Evolutionary conservation across 306 rosid species (phyloP).

Genomic region (Ceratonia siliqua): DNA sequence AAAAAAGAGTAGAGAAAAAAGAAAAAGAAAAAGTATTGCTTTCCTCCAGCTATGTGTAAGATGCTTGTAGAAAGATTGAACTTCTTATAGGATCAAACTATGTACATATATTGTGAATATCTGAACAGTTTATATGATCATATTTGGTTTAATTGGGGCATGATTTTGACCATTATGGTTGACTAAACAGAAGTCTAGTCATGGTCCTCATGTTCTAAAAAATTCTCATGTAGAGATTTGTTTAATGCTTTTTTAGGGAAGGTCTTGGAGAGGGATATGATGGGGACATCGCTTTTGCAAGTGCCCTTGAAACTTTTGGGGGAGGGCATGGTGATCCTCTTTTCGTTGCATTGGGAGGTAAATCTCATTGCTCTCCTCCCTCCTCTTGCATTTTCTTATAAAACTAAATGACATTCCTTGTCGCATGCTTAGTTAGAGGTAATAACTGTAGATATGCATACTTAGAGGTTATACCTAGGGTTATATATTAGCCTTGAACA

Average conservation of each 20-base stretch:
- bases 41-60: neutral
- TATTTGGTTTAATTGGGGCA: neutral
- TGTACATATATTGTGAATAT: conserved; percentile 5
- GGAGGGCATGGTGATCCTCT: conserved; percentile 94
- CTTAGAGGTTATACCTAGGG: neutral
- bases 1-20: neutral
- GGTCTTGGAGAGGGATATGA: conserved; percentile 92
- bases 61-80: neutral
- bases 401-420: neutral
- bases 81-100: neutral
- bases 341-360: conserved; percentile 95
- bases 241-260: conserved; percentile 57
- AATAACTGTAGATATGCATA: neutral
- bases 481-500: neutral
- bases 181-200: neutral
- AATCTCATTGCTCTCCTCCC: conserved; percentile 12
- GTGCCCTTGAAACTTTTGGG: conserved; percentile 83
- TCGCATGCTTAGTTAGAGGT: conserved; percentile 6
- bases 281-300: conserved; percentile 86
- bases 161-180: neutral
- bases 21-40: neutral
- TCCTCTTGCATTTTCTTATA: conserved; percentile 21
- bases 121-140: neutral
- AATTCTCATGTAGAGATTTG: conserved; percentile 24
- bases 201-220: neutral